Evolutionary conservation across 306 rosid species (phyloP).

Genomic region (Ceratonia siliqua): DNA sequence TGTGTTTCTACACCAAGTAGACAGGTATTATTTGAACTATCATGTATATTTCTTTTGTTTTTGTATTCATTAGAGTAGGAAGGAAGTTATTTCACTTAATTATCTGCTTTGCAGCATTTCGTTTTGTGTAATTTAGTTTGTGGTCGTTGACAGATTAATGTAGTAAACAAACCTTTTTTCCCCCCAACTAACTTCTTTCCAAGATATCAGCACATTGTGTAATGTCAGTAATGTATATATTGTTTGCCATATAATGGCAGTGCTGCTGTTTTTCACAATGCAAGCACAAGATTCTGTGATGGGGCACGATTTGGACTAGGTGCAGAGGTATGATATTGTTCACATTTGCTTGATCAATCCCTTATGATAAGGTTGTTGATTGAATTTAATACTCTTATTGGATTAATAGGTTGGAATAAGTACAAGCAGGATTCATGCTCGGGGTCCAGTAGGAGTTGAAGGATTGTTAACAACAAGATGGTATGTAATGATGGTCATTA

Average conservation of each 20-base stretch:
- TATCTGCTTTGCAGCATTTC: neutral
- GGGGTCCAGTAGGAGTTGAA: slow-evolving; percentile 99
- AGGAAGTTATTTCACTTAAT: neutral
- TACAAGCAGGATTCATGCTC: slow-evolving; percentile 96
- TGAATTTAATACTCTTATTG: slow-evolving; percentile 16
- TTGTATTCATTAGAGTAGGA: neutral
- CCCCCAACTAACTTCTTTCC: neutral
- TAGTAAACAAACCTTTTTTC: neutral
- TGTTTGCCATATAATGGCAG: slow-evolving; percentile 48
- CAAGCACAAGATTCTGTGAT: slow-evolving; percentile 94
- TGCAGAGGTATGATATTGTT: slow-evolving; percentile 73
- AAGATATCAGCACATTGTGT: neutral
- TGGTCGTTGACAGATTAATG: neutral
- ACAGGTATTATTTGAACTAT: slow-evolving; percentile 56
- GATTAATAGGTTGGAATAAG: slow-evolving; percentile 86
- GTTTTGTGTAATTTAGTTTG: neutral
- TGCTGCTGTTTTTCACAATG: slow-evolving; percentile 98
- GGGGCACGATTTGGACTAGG: slow-evolving; percentile 98
- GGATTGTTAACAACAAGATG: slow-evolving; percentile 94
- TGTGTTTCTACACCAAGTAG: slow-evolving; percentile 76
- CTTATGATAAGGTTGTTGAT: slow-evolving; percentile 15
- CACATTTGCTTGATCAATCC: neutral
- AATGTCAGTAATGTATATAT: neutral
- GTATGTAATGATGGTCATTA: slow-evolving; percentile 46
- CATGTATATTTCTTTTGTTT: neutral